A percentile compares a stretch with the other conserved stretches of the same genome.
phyloP scores from a whole-genome alignment of 805 yeast species.

The Teunomyces lycoperdinae region DNA sequence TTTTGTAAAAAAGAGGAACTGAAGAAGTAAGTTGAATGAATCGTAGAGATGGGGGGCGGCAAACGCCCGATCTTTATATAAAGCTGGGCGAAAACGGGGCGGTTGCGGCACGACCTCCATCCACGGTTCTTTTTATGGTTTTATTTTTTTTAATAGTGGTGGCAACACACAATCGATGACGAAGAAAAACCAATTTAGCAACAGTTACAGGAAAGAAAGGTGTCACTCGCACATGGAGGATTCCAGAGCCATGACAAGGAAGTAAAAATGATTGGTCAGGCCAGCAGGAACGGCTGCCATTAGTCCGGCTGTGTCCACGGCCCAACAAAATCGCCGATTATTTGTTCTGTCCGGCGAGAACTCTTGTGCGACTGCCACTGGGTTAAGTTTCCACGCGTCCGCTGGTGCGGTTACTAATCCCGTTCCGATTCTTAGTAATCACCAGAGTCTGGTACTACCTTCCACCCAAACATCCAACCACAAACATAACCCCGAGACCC shows the following conservation, averaged over 20 bases:
- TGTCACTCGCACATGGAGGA: background rate
- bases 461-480: too few relatives aligned
- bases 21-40: too few relatives aligned
- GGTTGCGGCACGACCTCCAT: background rate
- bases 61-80: background rate
- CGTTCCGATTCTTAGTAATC: background rate
- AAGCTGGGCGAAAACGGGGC: background rate
- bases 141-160: too few relatives aligned
- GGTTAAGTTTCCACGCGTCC: background rate
- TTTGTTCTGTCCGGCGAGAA: background rate
- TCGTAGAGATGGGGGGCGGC: background rate
- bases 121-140: background rate
- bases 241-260: too few relatives aligned
- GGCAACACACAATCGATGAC: too few relatives aligned
- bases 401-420: background rate
- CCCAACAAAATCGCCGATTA: background rate
- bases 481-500: too few relatives aligned
- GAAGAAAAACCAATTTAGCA: too few relatives aligned
- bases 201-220: too few relatives aligned
- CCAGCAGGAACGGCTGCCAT: background rate
- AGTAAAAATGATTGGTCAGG: too few relatives aligned
- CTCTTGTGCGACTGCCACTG: background rate
- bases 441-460: background rate
- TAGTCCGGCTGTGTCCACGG: background rate
- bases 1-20: constrained; percentile 4